These are phyloP conservation scores for Letharia lupina DNA, from an alignment of 495 filamentous ascomycete species.

Conservation along the genomic window DNA sequence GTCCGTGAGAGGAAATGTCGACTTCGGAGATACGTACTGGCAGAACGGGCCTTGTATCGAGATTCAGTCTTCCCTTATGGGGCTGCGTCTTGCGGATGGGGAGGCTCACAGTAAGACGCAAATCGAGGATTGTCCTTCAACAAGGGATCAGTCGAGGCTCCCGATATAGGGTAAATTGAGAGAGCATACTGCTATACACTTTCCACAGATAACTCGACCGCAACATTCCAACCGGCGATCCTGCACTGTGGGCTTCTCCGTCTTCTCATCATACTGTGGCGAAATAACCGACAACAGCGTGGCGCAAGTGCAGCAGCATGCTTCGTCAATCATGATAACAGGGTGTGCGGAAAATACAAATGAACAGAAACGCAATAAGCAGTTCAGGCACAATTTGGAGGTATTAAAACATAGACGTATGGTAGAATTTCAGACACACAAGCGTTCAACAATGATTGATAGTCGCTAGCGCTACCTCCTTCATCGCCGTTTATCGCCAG, in stretches of 20 bases:
- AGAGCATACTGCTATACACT: constrained; percentile 49
- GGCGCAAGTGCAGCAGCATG: constrained; percentile 64
- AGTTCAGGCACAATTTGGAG: not conserved
- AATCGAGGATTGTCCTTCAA: constrained; percentile 59
- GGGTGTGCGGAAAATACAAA: not conserved
- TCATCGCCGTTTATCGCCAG: constrained; percentile 6
- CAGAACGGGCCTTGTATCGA: constrained; percentile 41
- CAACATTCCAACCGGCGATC: constrained; percentile 56
- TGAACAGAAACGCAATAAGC: not conserved
- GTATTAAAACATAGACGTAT: not conserved
- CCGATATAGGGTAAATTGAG: not conserved
- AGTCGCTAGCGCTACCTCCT: not conserved
- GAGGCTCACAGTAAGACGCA: constrained; percentile 51
- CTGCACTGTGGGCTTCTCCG: constrained; percentile 46
- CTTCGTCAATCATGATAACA: constrained; percentile 28
- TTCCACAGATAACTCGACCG: constrained; percentile 54
- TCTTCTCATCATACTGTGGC: constrained; percentile 37
- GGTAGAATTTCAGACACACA: not conserved
- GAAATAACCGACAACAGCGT: constrained; percentile 41
- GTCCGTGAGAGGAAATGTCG: not conserved
- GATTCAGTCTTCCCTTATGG: constrained; percentile 7
- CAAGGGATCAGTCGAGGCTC: constrained; percentile 3
- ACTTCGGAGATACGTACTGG: constrained; percentile 26
- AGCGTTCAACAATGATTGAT: too few species aligned
- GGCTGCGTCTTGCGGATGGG: not conserved